These are phyloP conservation scores for Stephania japonica DNA, from an alignment of 164 flowering plant species.

Conservation along the genomic window DNA sequence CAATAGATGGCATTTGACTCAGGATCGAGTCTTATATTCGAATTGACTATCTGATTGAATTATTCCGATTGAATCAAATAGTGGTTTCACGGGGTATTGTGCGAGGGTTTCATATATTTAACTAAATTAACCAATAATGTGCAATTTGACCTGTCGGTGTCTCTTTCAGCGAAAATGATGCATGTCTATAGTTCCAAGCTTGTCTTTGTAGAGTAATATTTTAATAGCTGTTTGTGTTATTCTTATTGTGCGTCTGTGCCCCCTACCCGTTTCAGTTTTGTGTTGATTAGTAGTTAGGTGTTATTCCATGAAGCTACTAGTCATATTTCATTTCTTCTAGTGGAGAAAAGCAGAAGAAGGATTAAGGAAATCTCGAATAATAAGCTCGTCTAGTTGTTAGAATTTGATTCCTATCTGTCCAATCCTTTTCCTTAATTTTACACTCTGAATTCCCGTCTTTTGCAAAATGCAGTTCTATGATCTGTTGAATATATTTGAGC, in stretches of 20 bases:
- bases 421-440: neutral
- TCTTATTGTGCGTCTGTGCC: neutral
- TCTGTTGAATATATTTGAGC: constrained; percentile 88
- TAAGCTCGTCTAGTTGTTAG: neutral
- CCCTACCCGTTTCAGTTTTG: neutral
- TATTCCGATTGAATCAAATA: neutral
- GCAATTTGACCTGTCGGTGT: neutral
- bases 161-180: neutral
- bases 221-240: neutral
- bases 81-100: neutral
- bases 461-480: constrained; percentile 81
- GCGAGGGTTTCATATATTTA: neutral
- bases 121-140: neutral
- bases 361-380: neutral
- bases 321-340: neutral
- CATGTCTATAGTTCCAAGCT: neutral
- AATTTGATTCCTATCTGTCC: neutral
- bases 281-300: neutral
- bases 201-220: neutral
- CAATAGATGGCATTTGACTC: neutral
- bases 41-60: neutral
- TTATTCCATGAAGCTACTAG: neutral
- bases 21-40: neutral
- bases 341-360: neutral
- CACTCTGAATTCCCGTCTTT: constrained; percentile 9